phyloP scores from a whole-genome alignment of 345 rosid species.

The Salix brachista region DNA sequence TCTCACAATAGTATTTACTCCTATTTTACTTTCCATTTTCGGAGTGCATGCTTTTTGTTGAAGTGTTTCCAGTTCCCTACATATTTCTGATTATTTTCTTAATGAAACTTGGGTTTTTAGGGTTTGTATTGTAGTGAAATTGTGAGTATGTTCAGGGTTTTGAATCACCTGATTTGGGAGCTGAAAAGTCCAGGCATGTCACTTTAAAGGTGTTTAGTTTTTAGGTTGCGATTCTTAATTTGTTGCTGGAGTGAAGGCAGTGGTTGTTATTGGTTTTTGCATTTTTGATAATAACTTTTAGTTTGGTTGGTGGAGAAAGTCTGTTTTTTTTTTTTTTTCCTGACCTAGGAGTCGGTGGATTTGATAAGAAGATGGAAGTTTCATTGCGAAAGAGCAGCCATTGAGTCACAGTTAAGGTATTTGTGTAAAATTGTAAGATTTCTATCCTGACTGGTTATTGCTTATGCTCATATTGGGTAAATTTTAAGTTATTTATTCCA shows the following conservation, averaged over 20 bases:
- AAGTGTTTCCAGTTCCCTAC: background rate
- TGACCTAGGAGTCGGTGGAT: background rate
- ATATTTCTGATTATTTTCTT: background rate
- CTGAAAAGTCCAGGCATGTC: background rate
- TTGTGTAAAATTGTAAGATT: slow-evolving; percentile 6
- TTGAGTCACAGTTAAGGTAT: slow-evolving; percentile 1
- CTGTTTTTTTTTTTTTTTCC: background rate
- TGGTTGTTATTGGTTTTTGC: background rate
- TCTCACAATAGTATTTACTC: background rate
- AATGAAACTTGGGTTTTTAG: background rate
- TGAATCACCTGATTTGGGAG: background rate
- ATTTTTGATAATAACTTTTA: background rate
- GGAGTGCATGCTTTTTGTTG: slow-evolving; percentile 30
- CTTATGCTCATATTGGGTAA: slow-evolving; percentile 6
- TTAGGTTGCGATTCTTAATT: background rate
- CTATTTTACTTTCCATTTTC: background rate
- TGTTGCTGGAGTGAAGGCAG: slow-evolving; percentile 1
- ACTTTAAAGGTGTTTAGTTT: too few relatives aligned
- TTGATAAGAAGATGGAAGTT: slow-evolving; percentile 6
- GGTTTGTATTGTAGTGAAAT: slow-evolving; percentile 5
- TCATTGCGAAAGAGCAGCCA: background rate
- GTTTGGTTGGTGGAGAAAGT: background rate
- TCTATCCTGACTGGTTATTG: slow-evolving; percentile 1
- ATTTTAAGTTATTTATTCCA: slow-evolving; percentile 20
- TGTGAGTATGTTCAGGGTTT: slow-evolving; percentile 4